Percentiles rank a stretch among this genome's conserved stretches.
Evolutionary conservation across 2,329 filamentous ascomycete genomes (phyloP).

Genomic region (Nannizzia gypsea): DNA sequence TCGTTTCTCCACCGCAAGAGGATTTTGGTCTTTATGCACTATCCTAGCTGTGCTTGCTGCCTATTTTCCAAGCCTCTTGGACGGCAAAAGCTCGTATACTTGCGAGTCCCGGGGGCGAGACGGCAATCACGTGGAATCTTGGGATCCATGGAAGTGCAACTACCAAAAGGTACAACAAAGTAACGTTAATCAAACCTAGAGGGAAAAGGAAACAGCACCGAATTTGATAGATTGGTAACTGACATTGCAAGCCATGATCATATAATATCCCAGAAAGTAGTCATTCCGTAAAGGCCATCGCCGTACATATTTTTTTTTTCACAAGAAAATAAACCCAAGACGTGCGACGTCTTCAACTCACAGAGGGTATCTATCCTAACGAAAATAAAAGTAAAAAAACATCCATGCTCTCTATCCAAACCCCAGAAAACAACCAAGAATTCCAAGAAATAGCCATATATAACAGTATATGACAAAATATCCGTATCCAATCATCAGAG

Average conservation of each 20-base stretch:
- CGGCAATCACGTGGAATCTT: neutral
- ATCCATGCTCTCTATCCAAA: neutral
- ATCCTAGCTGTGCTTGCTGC: neutral
- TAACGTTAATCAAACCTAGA: too few relatives aligned
- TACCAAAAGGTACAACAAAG: too few relatives aligned
- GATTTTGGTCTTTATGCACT: neutral
- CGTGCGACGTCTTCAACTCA: neutral
- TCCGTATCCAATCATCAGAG: neutral
- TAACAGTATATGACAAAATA: neutral
- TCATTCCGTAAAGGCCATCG: neutral
- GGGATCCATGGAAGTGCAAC: neutral
- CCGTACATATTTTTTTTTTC: neutral
- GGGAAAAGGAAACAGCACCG: neutral
- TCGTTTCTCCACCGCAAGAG: neutral
- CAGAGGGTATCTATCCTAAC: conserved; percentile 3
- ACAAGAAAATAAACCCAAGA: conserved; percentile 1
- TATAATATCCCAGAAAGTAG: neutral
- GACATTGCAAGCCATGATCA: neutral
- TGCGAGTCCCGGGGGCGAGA: neutral
- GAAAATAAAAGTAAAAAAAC: neutral
- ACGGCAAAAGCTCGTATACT: neutral
- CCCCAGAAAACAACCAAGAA: neutral
- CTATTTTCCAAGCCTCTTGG: conserved; percentile 4
- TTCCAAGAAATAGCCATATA: neutral
- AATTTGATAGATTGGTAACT: neutral